Evolutionary conservation across 2,329 filamentous ascomycete genomes (phyloP).

Genomic region (Fusarium nygamai): DNA sequence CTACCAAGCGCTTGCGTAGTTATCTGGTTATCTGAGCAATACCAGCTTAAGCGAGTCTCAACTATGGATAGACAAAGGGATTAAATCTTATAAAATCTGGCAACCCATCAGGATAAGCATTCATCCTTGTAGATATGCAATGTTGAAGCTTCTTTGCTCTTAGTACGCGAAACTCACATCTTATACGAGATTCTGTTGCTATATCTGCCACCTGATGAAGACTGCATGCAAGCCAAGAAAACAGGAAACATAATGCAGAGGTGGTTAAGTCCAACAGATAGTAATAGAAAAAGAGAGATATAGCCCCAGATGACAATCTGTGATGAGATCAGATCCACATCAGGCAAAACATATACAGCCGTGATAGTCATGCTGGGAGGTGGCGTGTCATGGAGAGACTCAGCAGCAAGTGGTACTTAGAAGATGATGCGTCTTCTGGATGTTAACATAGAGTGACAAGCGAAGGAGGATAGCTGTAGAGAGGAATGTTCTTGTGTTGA

Average conservation of each 20-base stretch:
- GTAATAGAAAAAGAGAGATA: not conserved
- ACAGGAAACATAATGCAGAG: fast-evolving
- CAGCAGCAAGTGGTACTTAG: fast-evolving
- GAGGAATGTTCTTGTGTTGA: not conserved
- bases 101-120: fast-evolving
- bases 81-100: too few relatives aligned
- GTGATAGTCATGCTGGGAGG: not conserved
- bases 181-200: fast-evolving
- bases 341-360: not conserved
- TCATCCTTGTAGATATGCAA: not conserved
- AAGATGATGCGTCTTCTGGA: not conserved
- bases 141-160: fast-evolving
- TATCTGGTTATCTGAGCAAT: fast-evolving
- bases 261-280: fast-evolving
- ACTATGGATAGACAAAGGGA: not conserved
- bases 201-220: fast-evolving
- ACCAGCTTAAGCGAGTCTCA: not conserved
- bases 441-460: fast-evolving
- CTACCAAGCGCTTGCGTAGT: not conserved
- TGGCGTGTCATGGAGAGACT: fast-evolving
- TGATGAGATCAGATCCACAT: fast-evolving
- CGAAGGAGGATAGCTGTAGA: fast-evolving
- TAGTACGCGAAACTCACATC: not conserved
- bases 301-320: too few relatives aligned
- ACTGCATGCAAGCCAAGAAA: not conserved